Evolutionary conservation across 2,329 filamentous ascomycete genomes (phyloP).

Genomic region (Neonectria coccinea): DNA sequence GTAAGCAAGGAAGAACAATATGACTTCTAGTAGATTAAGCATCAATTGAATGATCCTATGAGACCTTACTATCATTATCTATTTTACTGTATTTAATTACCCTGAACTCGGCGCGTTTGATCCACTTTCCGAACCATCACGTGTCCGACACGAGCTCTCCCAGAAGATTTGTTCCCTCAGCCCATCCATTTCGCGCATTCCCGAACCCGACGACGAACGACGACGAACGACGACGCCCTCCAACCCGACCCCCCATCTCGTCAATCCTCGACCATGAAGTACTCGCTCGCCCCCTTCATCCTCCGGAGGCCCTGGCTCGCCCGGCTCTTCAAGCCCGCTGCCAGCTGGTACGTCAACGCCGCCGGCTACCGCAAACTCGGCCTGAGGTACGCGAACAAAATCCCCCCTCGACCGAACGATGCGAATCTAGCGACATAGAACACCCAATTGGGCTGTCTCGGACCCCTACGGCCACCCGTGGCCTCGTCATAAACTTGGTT

Average conservation of each 20-base stretch:
- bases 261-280: slow-evolving; percentile 70
- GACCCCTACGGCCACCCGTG: not conserved
- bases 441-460: slow-evolving; percentile 37
- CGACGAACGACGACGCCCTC: slow-evolving; percentile 33
- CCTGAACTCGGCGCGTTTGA: too few species aligned
- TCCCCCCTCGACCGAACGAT: slow-evolving; percentile 18
- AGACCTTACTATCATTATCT: too few species aligned
- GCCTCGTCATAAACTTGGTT: slow-evolving; percentile 9
- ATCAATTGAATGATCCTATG: too few species aligned
- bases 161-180: slow-evolving; percentile 48
- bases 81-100: too few species aligned
- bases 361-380: slow-evolving; percentile 94
- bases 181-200: slow-evolving; percentile 53
- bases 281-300: slow-evolving; percentile 79
- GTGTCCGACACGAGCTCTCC: too few species aligned
- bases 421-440: slow-evolving; percentile 17
- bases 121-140: too few species aligned
- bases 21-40: too few species aligned
- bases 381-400: slow-evolving; percentile 73
- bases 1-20: too few species aligned
- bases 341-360: slow-evolving; percentile 89
- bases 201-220: slow-evolving; percentile 43
- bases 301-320: slow-evolving; percentile 87
- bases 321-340: slow-evolving; percentile 79
- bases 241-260: slow-evolving; percentile 32